phyloP scores from a whole-genome alignment of 2,329 filamentous ascomycete genomes.

The Penicillium fuscoglaucum region DNA sequence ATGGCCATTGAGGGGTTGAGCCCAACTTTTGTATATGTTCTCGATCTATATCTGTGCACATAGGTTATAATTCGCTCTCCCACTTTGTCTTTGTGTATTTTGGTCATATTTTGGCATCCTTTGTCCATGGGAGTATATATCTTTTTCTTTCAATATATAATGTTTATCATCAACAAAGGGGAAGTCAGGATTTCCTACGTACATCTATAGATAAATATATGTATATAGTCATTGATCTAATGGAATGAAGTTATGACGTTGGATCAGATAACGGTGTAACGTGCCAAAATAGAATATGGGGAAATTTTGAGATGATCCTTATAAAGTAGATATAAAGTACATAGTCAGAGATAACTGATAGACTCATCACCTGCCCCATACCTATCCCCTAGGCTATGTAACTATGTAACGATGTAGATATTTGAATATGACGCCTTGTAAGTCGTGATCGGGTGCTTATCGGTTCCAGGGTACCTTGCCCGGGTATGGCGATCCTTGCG shows the following conservation, averaged over 20 bases:
- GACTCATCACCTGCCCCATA: neutral
- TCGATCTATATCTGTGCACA: neutral
- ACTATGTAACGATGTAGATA: neutral
- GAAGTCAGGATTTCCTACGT: neutral
- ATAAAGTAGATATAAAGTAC: neutral
- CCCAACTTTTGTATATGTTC: neutral
- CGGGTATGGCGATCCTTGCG: conserved; percentile 6
- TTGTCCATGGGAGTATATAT: neutral
- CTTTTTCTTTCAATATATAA: neutral
- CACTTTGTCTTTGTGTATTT: neutral
- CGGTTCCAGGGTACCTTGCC: neutral
- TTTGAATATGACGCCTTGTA: neutral
- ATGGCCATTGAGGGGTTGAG: neutral
- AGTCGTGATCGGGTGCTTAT: conserved; percentile 9
- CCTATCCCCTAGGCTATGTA: neutral
- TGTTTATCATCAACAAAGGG: neutral
- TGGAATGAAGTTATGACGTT: conserved; percentile 2
- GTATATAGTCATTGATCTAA: no score
- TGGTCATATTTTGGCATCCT: neutral
- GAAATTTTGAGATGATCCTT: neutral
- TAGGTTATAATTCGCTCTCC: neutral
- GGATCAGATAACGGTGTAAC: conserved; percentile 4
- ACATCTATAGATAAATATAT: no score
- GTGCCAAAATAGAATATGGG: neutral
- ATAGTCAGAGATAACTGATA: neutral